A percentile compares a stretch with the other conserved stretches of the same genome.
phyloP scores from a whole-genome alignment of 2,329 filamentous ascomycete genomes.

The Pseudogymnoascus sp. region DNA sequence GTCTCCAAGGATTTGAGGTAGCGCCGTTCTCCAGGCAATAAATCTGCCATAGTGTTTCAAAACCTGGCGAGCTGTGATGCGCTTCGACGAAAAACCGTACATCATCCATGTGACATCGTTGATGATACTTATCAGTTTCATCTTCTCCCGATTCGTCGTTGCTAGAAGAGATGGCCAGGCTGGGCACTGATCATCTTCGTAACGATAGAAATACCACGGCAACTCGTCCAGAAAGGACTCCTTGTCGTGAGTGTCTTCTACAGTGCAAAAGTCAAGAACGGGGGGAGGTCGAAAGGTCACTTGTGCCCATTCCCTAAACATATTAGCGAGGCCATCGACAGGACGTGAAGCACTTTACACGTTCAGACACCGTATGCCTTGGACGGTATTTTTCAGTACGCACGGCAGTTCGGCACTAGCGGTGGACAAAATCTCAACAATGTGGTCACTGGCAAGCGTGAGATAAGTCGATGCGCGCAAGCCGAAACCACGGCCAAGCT shows the following conservation, averaged over 20 bases:
- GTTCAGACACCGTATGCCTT: slow-evolving; percentile 27
- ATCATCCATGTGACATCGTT: slow-evolving; percentile 22
- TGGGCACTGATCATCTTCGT: slow-evolving; percentile 10
- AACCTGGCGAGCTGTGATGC: slow-evolving; percentile 19
- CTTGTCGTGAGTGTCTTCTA: neutral
- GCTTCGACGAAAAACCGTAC: slow-evolving; percentile 17
- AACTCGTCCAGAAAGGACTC: no score
- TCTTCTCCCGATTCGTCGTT: slow-evolving; percentile 27
- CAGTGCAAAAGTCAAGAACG: slow-evolving; percentile 7
- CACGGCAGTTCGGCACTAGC: slow-evolving; percentile 19
- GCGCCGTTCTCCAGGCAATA: slow-evolving; percentile 22
- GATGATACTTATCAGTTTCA: slow-evolving; percentile 25
- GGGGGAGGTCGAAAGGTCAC: slow-evolving; percentile 26
- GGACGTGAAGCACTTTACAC: slow-evolving; percentile 21
- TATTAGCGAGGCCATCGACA: slow-evolving; percentile 17
- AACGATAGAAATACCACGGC: no score
- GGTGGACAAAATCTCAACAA: slow-evolving; percentile 8
- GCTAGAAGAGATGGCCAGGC: slow-evolving; percentile 21
- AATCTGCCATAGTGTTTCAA: slow-evolving; percentile 25
- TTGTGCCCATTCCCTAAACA: slow-evolving; percentile 28
- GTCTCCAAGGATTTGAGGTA: slow-evolving; percentile 22
- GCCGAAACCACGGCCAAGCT: slow-evolving; percentile 19
- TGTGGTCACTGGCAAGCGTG: slow-evolving; percentile 20
- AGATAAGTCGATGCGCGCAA: slow-evolving; percentile 25
- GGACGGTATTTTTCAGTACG: slow-evolving; percentile 25